Percentiles rank a stretch among this genome's conserved stretches.
Conservation (phyloP, 805 yeast species). For the Metschnikowia corniflorae region DNA sequence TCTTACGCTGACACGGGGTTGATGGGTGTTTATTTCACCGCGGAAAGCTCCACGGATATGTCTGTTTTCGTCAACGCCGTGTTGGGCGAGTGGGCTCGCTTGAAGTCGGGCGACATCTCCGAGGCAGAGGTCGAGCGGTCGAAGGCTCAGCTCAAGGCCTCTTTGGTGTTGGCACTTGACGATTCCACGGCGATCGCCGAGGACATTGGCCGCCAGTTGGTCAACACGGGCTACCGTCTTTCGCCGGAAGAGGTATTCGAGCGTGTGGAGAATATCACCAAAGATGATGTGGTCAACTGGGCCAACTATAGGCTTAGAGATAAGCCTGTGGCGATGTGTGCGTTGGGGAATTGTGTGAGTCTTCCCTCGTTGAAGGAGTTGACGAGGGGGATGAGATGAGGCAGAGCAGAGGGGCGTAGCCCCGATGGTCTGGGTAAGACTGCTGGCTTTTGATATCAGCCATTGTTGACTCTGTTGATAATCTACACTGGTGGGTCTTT, state of each 20-base stretch:
- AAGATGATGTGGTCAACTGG: slow-evolving; percentile 80
- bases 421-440: too few relatives aligned
- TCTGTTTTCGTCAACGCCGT: slow-evolving; percentile 70
- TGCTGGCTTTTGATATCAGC: too few relatives aligned
- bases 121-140: slow-evolving; percentile 91
- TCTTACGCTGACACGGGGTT: slow-evolving; percentile 96
- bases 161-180: slow-evolving; percentile 82
- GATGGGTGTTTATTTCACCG: slow-evolving; percentile 93
- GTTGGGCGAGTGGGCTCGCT: slow-evolving; percentile 82
- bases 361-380: slow-evolving; percentile 69
- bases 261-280: slow-evolving; percentile 73
- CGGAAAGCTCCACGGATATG: slow-evolving; percentile 69
- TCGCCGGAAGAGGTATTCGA: slow-evolving; percentile 71
- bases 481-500: too few relatives aligned
- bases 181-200: slow-evolving; percentile 96
- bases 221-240: slow-evolving; percentile 82
- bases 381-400: slow-evolving; percentile 32
- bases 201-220: slow-evolving; percentile 95
- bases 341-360: slow-evolving; percentile 73
- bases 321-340: slow-evolving; percentile 87
- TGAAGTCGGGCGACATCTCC: slow-evolving; percentile 71
- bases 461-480: too few relatives aligned
- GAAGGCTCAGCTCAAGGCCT: slow-evolving; percentile 91
- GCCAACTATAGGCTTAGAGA: slow-evolving; percentile 75
- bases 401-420: not conserved